Conservation (phyloP, 2,329 filamentous ascomycete species). For the Arthrobotrys entomopaga region DNA sequence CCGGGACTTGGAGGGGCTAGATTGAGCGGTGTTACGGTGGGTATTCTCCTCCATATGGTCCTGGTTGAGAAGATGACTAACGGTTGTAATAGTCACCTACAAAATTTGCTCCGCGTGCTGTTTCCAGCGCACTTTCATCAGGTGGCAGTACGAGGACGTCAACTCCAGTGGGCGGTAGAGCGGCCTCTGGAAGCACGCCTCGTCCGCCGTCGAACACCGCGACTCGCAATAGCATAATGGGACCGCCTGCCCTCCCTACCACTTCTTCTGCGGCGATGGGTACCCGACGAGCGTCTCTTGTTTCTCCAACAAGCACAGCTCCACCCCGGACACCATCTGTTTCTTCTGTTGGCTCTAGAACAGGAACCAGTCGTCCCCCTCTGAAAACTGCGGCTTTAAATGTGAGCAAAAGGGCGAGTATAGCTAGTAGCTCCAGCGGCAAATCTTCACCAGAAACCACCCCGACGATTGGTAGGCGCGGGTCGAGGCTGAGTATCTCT, state of each 20-base stretch:
- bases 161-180: constrained; percentile 45
- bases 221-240: constrained; percentile 42
- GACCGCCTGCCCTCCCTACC: constrained; percentile 34
- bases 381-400: constrained; percentile 34
- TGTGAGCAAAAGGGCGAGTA: constrained; percentile 34
- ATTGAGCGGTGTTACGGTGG: constrained; percentile 36
- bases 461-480: constrained; percentile 43
- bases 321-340: constrained; percentile 42
- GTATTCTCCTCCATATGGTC: neutral
- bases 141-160: constrained; percentile 43
- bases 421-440: constrained; percentile 58
- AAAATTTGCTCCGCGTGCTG: constrained; percentile 40
- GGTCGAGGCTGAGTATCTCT: constrained; percentile 46
- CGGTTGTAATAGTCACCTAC: constrained; percentile 38
- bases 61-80: constrained; percentile 7
- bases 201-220: constrained; percentile 35
- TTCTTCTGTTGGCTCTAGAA: constrained; percentile 33
- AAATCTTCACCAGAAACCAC: constrained; percentile 62
- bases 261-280: constrained; percentile 9
- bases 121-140: constrained; percentile 48
- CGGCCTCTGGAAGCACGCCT: constrained; percentile 21
- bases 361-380: constrained; percentile 27
- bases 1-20: constrained; percentile 31
- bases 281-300: constrained; percentile 37
- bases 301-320: constrained; percentile 31